phyloP scores from a whole-genome alignment of 179 eudicot species.

The Beta lomatogona region DNA sequence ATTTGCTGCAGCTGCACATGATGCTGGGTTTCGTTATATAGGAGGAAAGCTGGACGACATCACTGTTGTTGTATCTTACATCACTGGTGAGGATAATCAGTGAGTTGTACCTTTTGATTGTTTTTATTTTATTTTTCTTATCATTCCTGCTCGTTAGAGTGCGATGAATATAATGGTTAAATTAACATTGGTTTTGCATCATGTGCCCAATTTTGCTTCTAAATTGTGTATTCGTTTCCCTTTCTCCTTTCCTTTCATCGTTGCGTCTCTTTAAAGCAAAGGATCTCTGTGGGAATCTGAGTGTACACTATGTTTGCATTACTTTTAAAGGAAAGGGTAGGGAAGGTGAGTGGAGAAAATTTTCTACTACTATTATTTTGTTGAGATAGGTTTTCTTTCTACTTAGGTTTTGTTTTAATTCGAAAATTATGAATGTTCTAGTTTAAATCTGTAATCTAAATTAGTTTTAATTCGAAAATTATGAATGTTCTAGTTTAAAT shows the following conservation, averaged over 20 bases:
- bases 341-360: too few relatives aligned
- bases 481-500: neutral
- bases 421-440: neutral
- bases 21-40: constrained; percentile 77
- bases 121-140: neutral
- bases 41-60: constrained; percentile 97
- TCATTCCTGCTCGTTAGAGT: neutral
- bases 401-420: neutral
- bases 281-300: neutral
- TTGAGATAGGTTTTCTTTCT: neutral
- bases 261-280: neutral
- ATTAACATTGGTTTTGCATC: neutral
- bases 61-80: constrained; percentile 87
- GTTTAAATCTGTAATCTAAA: neutral
- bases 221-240: neutral
- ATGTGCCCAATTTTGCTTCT: neutral
- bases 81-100: constrained; percentile 40
- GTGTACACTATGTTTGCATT: neutral
- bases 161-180: constrained; percentile 12
- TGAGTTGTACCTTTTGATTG: constrained; percentile 20
- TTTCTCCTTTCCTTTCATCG: neutral
- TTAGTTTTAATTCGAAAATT: neutral
- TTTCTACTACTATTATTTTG: too few relatives aligned
- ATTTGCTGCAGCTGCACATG: constrained; percentile 86
- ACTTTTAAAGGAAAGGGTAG: neutral